Base-by-base conservation (phyloP, 148 eudicot species). In the Simmondsia chinensis region DNA sequence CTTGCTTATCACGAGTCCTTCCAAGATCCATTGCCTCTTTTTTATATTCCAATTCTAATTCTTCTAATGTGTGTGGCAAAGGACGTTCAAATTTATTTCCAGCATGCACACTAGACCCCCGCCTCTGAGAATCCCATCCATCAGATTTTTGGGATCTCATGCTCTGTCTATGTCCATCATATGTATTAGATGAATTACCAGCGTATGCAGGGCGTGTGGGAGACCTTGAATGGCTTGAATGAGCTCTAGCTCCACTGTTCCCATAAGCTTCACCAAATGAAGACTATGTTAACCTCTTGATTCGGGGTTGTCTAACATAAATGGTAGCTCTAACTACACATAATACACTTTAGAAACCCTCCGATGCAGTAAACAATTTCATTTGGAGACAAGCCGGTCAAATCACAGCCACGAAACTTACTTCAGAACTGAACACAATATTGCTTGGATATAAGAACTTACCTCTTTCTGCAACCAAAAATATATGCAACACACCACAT, bases 261-360 rank as follows among this genome's bases (percentile, higher is more conserved):
- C 71, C 89, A 77, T 82, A 86, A 86, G 89, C 99, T 93, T 86
- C 99, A 86, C 57, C 73, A 82, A 82, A 86, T 63, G 75, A 82
- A 82, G 73, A 76, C 50, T 51, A 63, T 66, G 77, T 86, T 80
- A 82, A 86, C 78, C 74, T 68, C 72, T 68, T 70, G 58, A 43
- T 48, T 70, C 65, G 29, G 69, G 69, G 68, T 72, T 63, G 64
- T 61, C 63, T 52, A 71, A 65, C 30, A 64, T 42, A 60, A 64
- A 61, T 59, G 72, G 72, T 59, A 74, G 79, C 81, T 73, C 71
- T 74, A 78, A 72, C 66, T 68, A 73, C 52, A 71, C 54, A 63
- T 36, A 53, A 68, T 66, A 76, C 70, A 64, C 40, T 70, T n/a
- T 61, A 62, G 52, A 56, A 74, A 68, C 71, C 61, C 68, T 70